Percentiles rank a stretch among this genome's conserved stretches.
phyloP scores from a whole-genome alignment of 2,329 filamentous ascomycete species.

The Colletotrichum liriopes region DNA sequence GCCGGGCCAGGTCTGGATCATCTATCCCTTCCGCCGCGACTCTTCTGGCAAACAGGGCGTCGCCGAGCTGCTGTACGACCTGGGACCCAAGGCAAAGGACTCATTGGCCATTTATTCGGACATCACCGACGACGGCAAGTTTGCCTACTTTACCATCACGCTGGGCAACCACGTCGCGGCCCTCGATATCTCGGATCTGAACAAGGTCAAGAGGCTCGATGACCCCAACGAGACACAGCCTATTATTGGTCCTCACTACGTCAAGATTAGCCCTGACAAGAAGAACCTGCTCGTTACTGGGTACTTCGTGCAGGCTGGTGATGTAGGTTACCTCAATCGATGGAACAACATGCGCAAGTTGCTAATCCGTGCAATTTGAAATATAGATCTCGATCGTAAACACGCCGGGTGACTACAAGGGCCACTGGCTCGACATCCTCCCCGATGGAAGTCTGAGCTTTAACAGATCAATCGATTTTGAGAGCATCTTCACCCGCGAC shows the following conservation, averaged over 20 bases:
- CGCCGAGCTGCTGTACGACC: constrained; percentile 71
- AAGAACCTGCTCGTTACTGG: constrained; percentile 76
- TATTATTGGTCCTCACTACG: constrained; percentile 74
- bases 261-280: constrained; percentile 76
- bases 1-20: constrained; percentile 75
- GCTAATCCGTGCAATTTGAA: background rate
- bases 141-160: constrained; percentile 73
- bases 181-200: constrained; percentile 73
- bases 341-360: background rate
- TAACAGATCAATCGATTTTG: constrained; percentile 73
- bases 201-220: constrained; percentile 73
- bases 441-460: constrained; percentile 70
- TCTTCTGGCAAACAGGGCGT: constrained; percentile 70
- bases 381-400: constrained; percentile 70
- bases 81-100: constrained; percentile 70
- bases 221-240: constrained; percentile 72
- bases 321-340: constrained; percentile 48
- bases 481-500: constrained; percentile 63
- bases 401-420: constrained; percentile 74
- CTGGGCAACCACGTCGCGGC: constrained; percentile 75
- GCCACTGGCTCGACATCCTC: constrained; percentile 72
- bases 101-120: constrained; percentile 74
- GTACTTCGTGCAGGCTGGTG: constrained; percentile 76
- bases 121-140: constrained; percentile 70
- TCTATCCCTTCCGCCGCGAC: constrained; percentile 73